These are phyloP conservation scores for Plasmodium fragile DNA, from an alignment of 169 alveolate species.

Conservation along the genomic window DNA sequence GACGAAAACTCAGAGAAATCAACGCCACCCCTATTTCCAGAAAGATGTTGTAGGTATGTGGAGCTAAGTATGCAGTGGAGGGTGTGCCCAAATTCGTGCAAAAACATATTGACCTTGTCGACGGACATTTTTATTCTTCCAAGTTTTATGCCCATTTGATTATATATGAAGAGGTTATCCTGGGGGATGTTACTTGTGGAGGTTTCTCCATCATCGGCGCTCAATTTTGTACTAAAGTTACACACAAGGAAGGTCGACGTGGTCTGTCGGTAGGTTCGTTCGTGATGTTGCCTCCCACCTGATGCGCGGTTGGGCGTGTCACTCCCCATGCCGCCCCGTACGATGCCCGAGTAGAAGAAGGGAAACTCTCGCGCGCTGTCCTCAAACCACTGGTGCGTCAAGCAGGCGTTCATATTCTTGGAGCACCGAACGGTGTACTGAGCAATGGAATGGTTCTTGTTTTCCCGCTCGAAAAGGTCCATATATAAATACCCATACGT, in stretches of 20 bases:
- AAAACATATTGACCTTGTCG: conserved; percentile 75
- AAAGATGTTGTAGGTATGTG: conserved; percentile 84
- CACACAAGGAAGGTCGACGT: conserved; percentile 84
- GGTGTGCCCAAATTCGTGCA: conserved; percentile 88
- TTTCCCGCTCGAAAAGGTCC: conserved; percentile 85
- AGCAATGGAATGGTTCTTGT: conserved; percentile 79
- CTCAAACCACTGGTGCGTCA: conserved; percentile 69
- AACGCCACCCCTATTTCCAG: conserved; percentile 87
- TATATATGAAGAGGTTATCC: background rate
- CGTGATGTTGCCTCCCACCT: background rate
- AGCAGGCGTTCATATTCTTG: conserved; percentile 74
- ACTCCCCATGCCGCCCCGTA: background rate
- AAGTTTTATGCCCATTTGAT: conserved; percentile 3
- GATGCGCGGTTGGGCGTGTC: background rate
- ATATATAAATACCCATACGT: conserved; percentile 77
- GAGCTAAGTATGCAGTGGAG: conserved; percentile 83
- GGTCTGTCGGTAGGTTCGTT: conserved; percentile 71
- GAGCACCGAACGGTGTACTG: conserved; percentile 87
- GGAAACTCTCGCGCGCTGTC: conserved; percentile 6
- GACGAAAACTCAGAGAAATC: conserved; percentile 88
- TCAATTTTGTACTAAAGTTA: conserved; percentile 68
- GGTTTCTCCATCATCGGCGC: background rate
- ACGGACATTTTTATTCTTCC: conserved; percentile 72
- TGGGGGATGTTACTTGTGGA: background rate
- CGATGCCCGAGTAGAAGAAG: conserved; percentile 64